Base-by-base conservation (phyloP, 345 rosid species). In the Geranium brycei region DNA sequence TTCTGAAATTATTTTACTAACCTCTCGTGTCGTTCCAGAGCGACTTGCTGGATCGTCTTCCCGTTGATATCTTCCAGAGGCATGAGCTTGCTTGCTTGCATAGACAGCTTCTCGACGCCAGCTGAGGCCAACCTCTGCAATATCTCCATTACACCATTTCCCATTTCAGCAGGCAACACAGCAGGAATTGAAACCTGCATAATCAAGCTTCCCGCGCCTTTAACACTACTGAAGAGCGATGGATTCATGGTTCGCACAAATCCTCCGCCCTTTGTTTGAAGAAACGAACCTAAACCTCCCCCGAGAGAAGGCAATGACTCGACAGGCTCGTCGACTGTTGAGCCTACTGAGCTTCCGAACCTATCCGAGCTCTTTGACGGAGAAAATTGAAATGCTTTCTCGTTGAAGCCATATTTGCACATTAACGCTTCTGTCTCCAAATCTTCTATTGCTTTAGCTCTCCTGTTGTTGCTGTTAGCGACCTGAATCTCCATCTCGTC, bases 11-110 rank as follows among this genome's bases (percentile, higher is more conserved):
- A 6, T 58, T 61, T 70, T 59, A 61, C 77, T 47, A 17, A 86
- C 89, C 86, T 79, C 67, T 73, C 62, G 23, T 62, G 19, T 53
- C 41, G 7, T 64, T 70, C 87, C 59, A 66, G 53, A 47, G 75
- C 73, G 58, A 83, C 75, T 68, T 87, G 79, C 65, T 80, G 73
- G 59, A 82, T 65, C 15, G 80, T 76, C 83, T 73, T 83, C 66
- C 91, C 86, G 31, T 75, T 78, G 23, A 85, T 68, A 76, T 89
- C 83, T 74, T 87, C 85, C 78, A 87, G 62, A 69, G 89, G 91
- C 91, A 87, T 76, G 67, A 80, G 74, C 65, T 76, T 67, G 62
- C 76, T 68, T 32, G 77, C 51, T 69, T 70, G 77, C 61, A 63
- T 30, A 31, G 83, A 69, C 15, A 85, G 75, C 65, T 78, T 76